phyloP scores from a whole-genome alignment of 2,329 filamentous ascomycete species.

The Phyllosticta citrichinensis region DNA sequence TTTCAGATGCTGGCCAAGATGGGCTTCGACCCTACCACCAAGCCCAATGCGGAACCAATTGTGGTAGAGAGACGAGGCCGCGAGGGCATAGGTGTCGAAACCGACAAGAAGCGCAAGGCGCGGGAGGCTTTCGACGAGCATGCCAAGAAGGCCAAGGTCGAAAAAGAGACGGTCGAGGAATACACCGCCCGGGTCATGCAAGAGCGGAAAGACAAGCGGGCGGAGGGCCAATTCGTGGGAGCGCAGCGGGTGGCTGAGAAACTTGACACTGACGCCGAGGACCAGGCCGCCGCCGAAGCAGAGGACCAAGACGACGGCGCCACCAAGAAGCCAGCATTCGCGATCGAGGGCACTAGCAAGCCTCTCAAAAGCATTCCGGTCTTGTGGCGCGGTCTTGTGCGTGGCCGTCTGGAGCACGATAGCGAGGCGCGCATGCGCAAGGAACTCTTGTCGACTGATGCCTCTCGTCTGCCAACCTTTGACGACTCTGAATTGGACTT shows the following conservation, averaged over 20 bases:
- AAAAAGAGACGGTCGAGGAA: constrained; percentile 37
- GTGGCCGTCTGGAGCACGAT: constrained; percentile 59
- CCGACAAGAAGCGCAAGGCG: constrained; percentile 64
- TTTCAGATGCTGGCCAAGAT: constrained; percentile 95
- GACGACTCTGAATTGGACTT: constrained; percentile 60
- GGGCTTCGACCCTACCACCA: constrained; percentile 70
- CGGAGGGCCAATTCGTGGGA: constrained; percentile 60
- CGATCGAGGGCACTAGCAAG: constrained; percentile 26
- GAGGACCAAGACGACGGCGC: constrained; percentile 18
- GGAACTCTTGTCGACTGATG: constrained; percentile 53
- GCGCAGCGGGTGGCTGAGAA: constrained; percentile 77
- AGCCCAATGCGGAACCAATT: constrained; percentile 73
- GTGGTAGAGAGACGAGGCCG: constrained; percentile 66
- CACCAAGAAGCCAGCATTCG: constrained; percentile 11
- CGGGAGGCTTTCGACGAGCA: constrained; percentile 26
- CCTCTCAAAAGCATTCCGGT: constrained; percentile 62
- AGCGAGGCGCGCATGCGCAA: constrained; percentile 55
- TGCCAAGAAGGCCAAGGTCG: constrained; percentile 23
- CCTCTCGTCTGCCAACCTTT: constrained; percentile 54
- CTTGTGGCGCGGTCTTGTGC: constrained; percentile 67
- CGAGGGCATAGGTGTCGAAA: constrained; percentile 74
- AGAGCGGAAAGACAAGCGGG: constrained; percentile 25
- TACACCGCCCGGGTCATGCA: constrained; percentile 25
- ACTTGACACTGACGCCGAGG: constrained; percentile 51
- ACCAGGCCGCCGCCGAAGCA: constrained; percentile 16